Base-by-base conservation (phyloP, 352 stramenopile species). In the Phytophthora sansomeana region DNA sequence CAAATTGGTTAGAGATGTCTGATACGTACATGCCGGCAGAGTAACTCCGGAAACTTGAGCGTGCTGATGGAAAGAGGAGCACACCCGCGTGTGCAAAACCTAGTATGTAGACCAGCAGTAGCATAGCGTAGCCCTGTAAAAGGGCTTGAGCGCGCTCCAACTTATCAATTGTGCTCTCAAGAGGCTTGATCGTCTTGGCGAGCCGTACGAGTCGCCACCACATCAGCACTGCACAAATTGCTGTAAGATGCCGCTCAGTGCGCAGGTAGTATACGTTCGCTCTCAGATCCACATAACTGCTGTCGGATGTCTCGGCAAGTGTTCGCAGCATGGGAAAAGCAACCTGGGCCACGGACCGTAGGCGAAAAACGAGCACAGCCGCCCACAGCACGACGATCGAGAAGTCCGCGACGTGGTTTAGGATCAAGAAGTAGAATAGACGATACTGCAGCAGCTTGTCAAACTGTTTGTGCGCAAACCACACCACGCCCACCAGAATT, bases 391-490 rank as follows among this genome's bases (percentile, higher is more conserved):
- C 65, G 7, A 88, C 60, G 28, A 89, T 80, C 28, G 73, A 42
- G 11, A 83, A 83, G 46, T 93, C 85, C 11, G 81, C 52, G 3
- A 88, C 17, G 52, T 93, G 85, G 5, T 53, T 76, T 0, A 63
- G 63, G 13, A 92, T 71, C 36, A 78, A 55, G 46, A 92, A 89
- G 71, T 89, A 92, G 55, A 86, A 89, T 26, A 75, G 68, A 5
- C 78, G 75, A 54, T 91, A 91, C 17, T 83, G 74, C 17, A 75
- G 19, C 11, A 92, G 33, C 43, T 90, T 91, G 11, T 74, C 63
- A 11, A 84, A 8, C 39, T 90, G 81, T 47, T 76, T 80, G 24
- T 72, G 54, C 0, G 66, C 49, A 54, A 87, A 83, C 80, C 82
- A 91, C 11, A 64, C 16, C 7, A 89, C 24, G 8, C 75, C 76